Conservation (phyloP, 768 basidiomycete genomes). For the Lepiota subincarnata region DNA sequence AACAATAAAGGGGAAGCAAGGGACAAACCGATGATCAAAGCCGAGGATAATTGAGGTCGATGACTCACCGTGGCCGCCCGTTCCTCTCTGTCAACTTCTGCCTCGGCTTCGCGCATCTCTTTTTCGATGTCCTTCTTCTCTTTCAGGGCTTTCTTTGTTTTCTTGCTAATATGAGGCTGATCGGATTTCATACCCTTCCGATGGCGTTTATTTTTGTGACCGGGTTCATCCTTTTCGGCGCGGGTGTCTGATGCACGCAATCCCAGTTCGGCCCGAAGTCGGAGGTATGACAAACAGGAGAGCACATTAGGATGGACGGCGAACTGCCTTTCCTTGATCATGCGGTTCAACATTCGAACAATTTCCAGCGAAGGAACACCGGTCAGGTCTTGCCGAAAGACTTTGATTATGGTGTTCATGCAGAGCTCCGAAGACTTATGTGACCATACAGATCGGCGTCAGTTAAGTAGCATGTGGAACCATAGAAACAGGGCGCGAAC, state of each 20-base stretch:
- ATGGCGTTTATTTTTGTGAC: constrained; percentile 41
- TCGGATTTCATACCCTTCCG: constrained; percentile 57
- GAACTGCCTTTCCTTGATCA: constrained; percentile 92
- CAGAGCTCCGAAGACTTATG: constrained; percentile 81
- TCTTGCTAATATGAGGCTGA: constrained; percentile 86
- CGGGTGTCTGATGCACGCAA: constrained; percentile 73
- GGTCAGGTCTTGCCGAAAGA: constrained; percentile 80
- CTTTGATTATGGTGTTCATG: constrained; percentile 70
- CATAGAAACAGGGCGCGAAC: constrained; percentile 39
- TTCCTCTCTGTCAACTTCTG: constrained; percentile 90
- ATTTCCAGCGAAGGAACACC: constrained; percentile 82
- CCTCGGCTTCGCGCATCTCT: constrained; percentile 92
- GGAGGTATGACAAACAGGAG: constrained; percentile 77
- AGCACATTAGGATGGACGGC: constrained; percentile 88
- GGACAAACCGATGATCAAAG: constrained; percentile 2
- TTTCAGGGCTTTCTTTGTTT: constrained; percentile 76
- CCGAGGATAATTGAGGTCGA: constrained; percentile 3
- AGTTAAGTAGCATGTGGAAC: background rate
- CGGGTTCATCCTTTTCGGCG: constrained; percentile 46
- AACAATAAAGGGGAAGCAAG: background rate
- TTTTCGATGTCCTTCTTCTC: constrained; percentile 88
- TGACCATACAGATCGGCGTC: constrained; percentile 14
- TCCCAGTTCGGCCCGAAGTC: constrained; percentile 81
- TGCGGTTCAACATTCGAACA: constrained; percentile 87
- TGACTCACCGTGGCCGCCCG: constrained; percentile 69